Evolutionary conservation across 805 yeast genomes (phyloP).

Genomic region (Pichia ethanolica): DNA sequence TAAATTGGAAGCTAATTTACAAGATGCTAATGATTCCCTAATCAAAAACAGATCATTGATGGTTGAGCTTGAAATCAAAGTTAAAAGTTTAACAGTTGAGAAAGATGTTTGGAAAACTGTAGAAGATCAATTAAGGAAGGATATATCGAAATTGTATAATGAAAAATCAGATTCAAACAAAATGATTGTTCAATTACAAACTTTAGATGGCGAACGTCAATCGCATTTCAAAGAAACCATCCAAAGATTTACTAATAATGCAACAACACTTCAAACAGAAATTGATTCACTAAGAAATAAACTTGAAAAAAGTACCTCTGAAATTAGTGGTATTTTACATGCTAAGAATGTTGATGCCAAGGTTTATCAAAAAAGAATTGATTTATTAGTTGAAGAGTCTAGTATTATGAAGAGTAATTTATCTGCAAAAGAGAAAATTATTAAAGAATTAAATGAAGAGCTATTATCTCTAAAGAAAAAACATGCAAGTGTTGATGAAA

Average conservation of each 20-base stretch:
- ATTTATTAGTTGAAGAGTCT: conserved; percentile 42
- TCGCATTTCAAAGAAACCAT: conserved; percentile 41
- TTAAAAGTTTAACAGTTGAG: conserved; percentile 48
- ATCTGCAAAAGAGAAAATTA: conserved; percentile 31
- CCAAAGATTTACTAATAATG: conserved; percentile 39
- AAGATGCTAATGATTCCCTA: conserved; percentile 45
- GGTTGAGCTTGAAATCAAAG: conserved; percentile 37
- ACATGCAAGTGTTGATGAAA: conserved; percentile 21
- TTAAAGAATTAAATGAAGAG: conserved; percentile 34
- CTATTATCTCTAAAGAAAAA: conserved; percentile 30
- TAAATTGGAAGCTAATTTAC: conserved; percentile 43
- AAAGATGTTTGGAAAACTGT: conserved; percentile 40
- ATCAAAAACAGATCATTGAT: conserved; percentile 42
- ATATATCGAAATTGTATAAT: conserved; percentile 42
- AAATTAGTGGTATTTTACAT: conserved; percentile 42
- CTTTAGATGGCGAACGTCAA: conserved; percentile 56
- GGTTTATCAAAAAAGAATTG: conserved; percentile 55
- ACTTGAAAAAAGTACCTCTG: conserved; percentile 41
- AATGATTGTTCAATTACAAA: conserved; percentile 52
- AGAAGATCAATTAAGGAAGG: conserved; percentile 44
- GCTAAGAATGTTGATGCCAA: conserved; percentile 50
- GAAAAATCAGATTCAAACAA: conserved; percentile 56
- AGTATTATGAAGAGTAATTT: conserved; percentile 35
- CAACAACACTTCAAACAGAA: conserved; percentile 43
- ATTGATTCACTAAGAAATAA: conserved; percentile 37